phyloP scores from a whole-genome alignment of 192 early-diverging fungal genomes.

The Lobosporangium transversale region DNA sequence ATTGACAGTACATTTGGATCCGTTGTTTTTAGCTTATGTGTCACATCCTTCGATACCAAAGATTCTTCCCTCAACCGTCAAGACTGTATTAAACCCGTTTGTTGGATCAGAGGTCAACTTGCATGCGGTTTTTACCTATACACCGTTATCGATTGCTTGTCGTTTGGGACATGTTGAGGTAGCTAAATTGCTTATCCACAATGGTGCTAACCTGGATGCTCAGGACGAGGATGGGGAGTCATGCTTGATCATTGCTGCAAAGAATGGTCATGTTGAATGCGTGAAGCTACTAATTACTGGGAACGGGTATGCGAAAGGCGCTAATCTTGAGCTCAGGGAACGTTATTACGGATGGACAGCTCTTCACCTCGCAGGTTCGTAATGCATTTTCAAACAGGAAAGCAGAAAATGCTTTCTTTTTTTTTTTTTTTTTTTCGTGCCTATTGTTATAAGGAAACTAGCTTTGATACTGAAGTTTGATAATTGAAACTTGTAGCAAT shows the following conservation, averaged over 20 bases:
- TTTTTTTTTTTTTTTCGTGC: too few relatives aligned
- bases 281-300: conserved; percentile 58
- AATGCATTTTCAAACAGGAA: background rate
- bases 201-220: conserved; percentile 66
- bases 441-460: too few relatives aligned
- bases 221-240: conserved; percentile 79
- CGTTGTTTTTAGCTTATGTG: conserved; percentile 1
- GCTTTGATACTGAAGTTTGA: too few relatives aligned
- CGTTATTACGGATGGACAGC: conserved; percentile 70
- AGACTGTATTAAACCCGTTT: conserved; percentile 28
- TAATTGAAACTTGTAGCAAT: too few relatives aligned
- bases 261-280: conserved; percentile 63
- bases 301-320: conserved; percentile 20
- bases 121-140: conserved; percentile 40
- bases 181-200: conserved; percentile 60
- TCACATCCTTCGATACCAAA: conserved; percentile 32
- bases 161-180: conserved; percentile 59
- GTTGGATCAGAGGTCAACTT: conserved; percentile 32
- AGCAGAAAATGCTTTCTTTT: too few relatives aligned
- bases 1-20: too few relatives aligned
- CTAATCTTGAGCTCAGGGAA: conserved; percentile 61
- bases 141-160: conserved; percentile 64
- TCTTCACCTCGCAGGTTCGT: conserved; percentile 67
- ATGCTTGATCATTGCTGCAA: conserved; percentile 62
- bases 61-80: conserved; percentile 32